Evolutionary conservation across 2,329 filamentous ascomycete species (phyloP).

Genomic region (Phyllosticta ampelicida): DNA sequence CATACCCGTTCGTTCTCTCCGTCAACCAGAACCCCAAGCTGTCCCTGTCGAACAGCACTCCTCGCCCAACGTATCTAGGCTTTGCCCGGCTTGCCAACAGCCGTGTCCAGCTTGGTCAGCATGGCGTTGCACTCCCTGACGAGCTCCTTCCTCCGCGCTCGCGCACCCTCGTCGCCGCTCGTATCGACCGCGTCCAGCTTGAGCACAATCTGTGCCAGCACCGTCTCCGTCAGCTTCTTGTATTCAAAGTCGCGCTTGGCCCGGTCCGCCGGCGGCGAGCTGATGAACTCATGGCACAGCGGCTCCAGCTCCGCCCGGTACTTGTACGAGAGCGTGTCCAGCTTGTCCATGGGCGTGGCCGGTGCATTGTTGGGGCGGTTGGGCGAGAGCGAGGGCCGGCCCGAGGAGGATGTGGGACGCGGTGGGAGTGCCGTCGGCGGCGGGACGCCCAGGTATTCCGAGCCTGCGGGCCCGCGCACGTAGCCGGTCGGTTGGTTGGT

Average conservation of each 20-base stretch:
- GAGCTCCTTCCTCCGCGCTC: conserved; percentile 57
- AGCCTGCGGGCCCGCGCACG: conserved; percentile 19
- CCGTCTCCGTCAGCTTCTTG: conserved; percentile 62
- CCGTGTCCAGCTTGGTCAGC: conserved; percentile 53
- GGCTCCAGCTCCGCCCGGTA: conserved; percentile 57
- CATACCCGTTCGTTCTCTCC: too few relatives aligned
- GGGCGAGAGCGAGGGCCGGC: conserved; percentile 25
- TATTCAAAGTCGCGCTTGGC: conserved; percentile 66
- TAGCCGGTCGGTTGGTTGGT: conserved; percentile 19
- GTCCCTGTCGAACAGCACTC: too few relatives aligned
- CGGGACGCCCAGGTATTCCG: conserved; percentile 29
- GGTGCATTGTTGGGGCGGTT: conserved; percentile 26
- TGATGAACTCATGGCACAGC: conserved; percentile 50
- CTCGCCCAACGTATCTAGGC: too few relatives aligned
- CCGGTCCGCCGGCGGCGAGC: conserved; percentile 50
- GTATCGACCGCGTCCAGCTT: conserved; percentile 70
- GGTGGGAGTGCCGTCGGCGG: conserved; percentile 21
- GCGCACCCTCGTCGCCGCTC: conserved; percentile 54
- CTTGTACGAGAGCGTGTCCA: conserved; percentile 54
- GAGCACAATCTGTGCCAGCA: conserved; percentile 63
- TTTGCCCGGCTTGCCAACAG: too few relatives aligned
- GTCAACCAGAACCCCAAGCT: too few relatives aligned
- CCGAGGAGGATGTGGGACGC: conserved; percentile 28
- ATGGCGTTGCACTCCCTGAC: conserved; percentile 61
- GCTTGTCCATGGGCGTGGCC: conserved; percentile 44